phyloP scores from a whole-genome alignment of 495 filamentous ascomycete genomes.

The Hypomontagnella monticulosa region DNA sequence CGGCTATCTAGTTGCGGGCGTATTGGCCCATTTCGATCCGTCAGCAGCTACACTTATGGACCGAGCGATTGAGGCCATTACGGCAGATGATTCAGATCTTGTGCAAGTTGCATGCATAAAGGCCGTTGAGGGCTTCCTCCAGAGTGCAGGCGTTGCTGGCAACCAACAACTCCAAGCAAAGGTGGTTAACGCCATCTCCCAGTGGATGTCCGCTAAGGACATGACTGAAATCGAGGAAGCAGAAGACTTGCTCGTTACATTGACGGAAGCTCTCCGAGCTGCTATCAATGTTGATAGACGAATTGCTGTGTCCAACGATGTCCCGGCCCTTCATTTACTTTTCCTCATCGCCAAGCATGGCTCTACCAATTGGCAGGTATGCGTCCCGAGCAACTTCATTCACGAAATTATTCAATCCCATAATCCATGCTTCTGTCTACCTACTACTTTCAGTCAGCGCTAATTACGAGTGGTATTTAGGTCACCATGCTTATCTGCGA shows the following conservation, averaged over 20 bases:
- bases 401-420: not conserved
- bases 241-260: constrained; percentile 88
- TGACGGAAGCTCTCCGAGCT: constrained; percentile 87
- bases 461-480: constrained; percentile 28
- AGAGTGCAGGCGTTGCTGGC: constrained; percentile 52
- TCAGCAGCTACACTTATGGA: constrained; percentile 68
- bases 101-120: constrained; percentile 93
- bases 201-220: constrained; percentile 80
- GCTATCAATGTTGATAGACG: constrained; percentile 80
- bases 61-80: constrained; percentile 76
- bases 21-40: constrained; percentile 68
- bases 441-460: not conserved
- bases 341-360: constrained; percentile 90
- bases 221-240: constrained; percentile 82
- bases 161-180: constrained; percentile 71
- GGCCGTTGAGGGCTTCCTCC: constrained; percentile 83
- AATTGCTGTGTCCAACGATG: constrained; percentile 71
- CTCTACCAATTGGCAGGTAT: constrained; percentile 86
- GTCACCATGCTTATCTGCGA: constrained; percentile 74
- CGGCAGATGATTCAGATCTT: constrained; percentile 78
- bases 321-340: constrained; percentile 80
- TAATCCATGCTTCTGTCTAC: not conserved
- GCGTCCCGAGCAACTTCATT: constrained; percentile 47
- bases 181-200: constrained; percentile 78
- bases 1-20: constrained; percentile 83